Base-by-base conservation (phyloP, 148 eudicot genomes). In the Camellia sinensis region DNA sequence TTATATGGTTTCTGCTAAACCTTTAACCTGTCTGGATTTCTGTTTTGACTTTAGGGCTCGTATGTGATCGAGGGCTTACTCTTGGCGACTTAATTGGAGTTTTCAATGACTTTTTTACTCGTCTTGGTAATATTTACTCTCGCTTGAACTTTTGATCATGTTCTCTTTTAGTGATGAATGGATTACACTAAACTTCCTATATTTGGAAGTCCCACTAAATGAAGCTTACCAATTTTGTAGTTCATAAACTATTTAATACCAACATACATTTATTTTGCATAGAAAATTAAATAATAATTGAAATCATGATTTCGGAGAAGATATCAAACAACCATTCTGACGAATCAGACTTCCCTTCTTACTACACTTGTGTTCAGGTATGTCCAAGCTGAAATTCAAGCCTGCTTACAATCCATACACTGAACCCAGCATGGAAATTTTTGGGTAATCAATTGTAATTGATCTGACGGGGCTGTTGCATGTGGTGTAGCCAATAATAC, bases 11-110 rank as follows among this genome's bases (percentile, higher is more conserved):
- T 78, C 15, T 44, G 61, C 29, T 2, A 45, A 21, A 59, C 76
- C 7, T 15, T 56, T 79, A 50, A 78, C 45, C 53, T 71, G 53
- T 29, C 61, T 68, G 37, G 81, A 64, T 29, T 19, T 73, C 79
- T 45, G 65, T 56, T 79, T 80, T 73, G 52, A 14, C 86, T 85
- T 73, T 83, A 92, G 99, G 99, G 45, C 87, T 96, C 79, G 84
- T 96, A 71, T 96, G 99, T 79, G 99, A 90, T 81, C 90, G 97
- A 40, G 97, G 97, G 46, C 97, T 96, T 78, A 86, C 93, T 63
- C 90, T 96, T 82, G 99, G 99, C 50, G 93, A 96, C 85, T 91
- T 96, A 73, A 92, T 91, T 15, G 99, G 99, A 53, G 95, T 94
- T 82, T 90, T 96, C 57, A n/a, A 90, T 9, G 95, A 92, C 78